Evolutionary conservation across 1,284 basidiomycete genomes (phyloP).

Genomic region (Sporisorium scitamineum): DNA sequence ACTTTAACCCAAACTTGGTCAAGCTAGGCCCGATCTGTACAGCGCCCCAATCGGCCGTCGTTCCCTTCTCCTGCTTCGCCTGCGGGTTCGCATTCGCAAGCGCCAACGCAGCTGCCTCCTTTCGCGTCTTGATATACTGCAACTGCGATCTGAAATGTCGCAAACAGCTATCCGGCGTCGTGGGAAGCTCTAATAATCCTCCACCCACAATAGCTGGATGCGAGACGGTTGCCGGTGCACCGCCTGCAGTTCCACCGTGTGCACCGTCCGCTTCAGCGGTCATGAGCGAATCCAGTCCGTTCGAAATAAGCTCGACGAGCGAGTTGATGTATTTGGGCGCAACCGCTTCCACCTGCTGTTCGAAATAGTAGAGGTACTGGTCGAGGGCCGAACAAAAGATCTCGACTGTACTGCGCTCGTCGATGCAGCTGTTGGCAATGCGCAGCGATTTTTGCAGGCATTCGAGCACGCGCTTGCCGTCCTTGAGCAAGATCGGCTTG

Average conservation of each 20-base stretch:
- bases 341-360: constrained; percentile 65
- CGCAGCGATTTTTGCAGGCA: constrained; percentile 67
- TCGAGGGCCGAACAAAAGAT: constrained; percentile 67
- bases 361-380: constrained; percentile 69
- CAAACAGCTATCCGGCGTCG: constrained; percentile 89
- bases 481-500: constrained; percentile 56
- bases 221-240: constrained; percentile 8
- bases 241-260: constrained; percentile 18
- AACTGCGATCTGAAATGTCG: constrained; percentile 93
- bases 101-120: constrained; percentile 70
- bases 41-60: constrained; percentile 57
- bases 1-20: constrained; percentile 50
- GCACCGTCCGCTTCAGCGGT: constrained; percentile 32
- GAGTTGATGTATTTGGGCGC: constrained; percentile 66
- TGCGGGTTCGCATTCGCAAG: constrained; percentile 30
- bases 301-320: constrained; percentile 65
- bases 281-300: constrained; percentile 56
- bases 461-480: constrained; percentile 67
- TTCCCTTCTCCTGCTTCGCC: constrained; percentile 35
- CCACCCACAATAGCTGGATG: constrained; percentile 63
- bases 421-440: constrained; percentile 68
- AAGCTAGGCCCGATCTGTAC: constrained; percentile 52
- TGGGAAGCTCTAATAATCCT: constrained; percentile 87
- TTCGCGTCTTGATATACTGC: constrained; percentile 81
- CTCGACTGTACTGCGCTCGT: constrained; percentile 65